These are phyloP conservation scores for Aphanomyces euteiches DNA, from an alignment of 352 stramenopile species.

Conservation along the genomic window DNA sequence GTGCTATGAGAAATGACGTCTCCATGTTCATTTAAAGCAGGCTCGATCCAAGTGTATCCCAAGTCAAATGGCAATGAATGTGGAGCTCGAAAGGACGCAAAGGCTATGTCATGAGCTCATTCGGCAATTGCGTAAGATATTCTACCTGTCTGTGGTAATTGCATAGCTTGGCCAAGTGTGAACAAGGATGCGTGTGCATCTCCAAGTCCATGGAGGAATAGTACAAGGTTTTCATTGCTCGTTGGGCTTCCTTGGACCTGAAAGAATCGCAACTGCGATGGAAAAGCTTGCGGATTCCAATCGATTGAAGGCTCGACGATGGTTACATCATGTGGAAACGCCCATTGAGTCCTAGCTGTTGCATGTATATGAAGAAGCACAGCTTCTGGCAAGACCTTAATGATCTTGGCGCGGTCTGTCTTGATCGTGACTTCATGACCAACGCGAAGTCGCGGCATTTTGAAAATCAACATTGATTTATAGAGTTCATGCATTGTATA, in stretches of 20 bases:
- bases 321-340: conserved; percentile 10
- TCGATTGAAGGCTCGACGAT: not conserved
- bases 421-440: conserved; percentile 1
- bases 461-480: not conserved
- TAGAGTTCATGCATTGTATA: not conserved
- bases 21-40: conserved; percentile 9
- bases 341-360: conserved; percentile 14
- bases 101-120: not conserved
- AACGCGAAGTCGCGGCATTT: conserved; percentile 2
- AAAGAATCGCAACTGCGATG: not conserved
- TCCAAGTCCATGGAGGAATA: conserved; percentile 29
- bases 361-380: conserved; percentile 9
- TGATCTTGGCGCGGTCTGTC: not conserved
- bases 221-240: conserved; percentile 27
- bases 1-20: conserved; percentile 8
- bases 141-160: conserved; percentile 27
- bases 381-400: not conserved
- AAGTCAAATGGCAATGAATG: conserved; percentile 26
- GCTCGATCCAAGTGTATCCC: conserved; percentile 22
- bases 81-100: conserved; percentile 22
- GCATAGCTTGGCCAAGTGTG: conserved; percentile 21
- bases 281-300: conserved; percentile 2
- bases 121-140: not conserved
- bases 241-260: conserved; percentile 1
- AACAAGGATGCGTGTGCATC: conserved; percentile 20